A percentile compares a stretch with the other conserved stretches of the same genome.
phyloP scores from a whole-genome alignment of 202 grass and related monocot genomes.

The Tripidium arundinaceum region DNA sequence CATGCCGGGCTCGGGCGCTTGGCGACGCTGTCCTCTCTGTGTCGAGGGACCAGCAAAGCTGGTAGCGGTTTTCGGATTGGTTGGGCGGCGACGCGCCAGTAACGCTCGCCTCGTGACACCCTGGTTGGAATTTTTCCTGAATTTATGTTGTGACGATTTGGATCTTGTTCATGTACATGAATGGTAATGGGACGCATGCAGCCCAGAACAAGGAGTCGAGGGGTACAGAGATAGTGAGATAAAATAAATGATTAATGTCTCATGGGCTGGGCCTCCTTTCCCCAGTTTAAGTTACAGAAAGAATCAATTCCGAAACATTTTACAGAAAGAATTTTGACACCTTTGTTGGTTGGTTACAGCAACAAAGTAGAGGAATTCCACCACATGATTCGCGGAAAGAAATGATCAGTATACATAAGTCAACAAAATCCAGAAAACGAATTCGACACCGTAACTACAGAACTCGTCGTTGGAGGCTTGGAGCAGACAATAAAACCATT shows the following conservation, averaged over 20 bases:
- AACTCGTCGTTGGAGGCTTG: not conserved
- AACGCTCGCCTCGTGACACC: not conserved
- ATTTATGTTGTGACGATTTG: not conserved
- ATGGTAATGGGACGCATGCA: not conserved
- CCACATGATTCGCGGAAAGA: not conserved
- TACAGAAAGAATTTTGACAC: not conserved
- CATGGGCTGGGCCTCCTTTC: slow-evolving; percentile 12
- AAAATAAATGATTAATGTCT: not conserved
- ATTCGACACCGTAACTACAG: slow-evolving; percentile 7
- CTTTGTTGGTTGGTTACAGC: too few relatives aligned
- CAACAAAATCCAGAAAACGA: not conserved
- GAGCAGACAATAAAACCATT: slow-evolving; percentile 46
- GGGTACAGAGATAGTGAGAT: not conserved
- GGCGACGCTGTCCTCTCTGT: not conserved
- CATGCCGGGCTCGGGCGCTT: not conserved
- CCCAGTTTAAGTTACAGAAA: slow-evolving; percentile 14
- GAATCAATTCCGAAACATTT: not conserved
- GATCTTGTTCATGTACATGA: not conserved
- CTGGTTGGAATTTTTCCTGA: not conserved
- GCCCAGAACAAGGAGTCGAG: not conserved
- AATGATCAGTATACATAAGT: not conserved
- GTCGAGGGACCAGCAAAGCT: slow-evolving; percentile 1
- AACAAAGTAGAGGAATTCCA: not conserved
- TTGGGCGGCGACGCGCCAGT: slow-evolving; percentile 25
- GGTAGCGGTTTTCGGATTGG: slow-evolving; percentile 4